Base-by-base conservation (phyloP, 768 basidiomycete species). In the Tricholomella constricta region DNA sequence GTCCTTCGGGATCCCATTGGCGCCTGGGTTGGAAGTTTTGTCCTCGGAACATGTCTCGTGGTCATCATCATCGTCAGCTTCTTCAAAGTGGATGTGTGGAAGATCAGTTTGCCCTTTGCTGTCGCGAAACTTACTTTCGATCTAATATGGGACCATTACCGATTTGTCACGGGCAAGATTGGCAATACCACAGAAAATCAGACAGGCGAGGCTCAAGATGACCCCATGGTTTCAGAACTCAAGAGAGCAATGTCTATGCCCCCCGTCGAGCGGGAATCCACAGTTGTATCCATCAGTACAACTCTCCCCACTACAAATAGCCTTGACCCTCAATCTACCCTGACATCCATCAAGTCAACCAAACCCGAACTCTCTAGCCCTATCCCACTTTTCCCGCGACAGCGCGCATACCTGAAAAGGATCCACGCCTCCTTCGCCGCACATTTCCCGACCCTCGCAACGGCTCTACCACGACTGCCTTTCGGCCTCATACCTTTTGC, bases 401-500 rank as follows among this genome's bases (percentile, higher is more conserved):
- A 61, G 42, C 55, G 63, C 20, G 47, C 22, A 10, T 56, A 14
- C 35, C 22, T 65, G 10, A 55, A 62, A 38, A 14, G 12, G 7
- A 58, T 51, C 36, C 62, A 64, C 49, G 14, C 11, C 6, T 46
- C 47, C 10, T 63, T 70, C 55, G 27, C 72, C 22, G 54, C 54
- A 17, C 74, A 75, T 43, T 91, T 92, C 66, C 94, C 93, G 0
- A 94, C 90, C 1, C 75, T 89, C 53, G 76, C 80, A 65, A 82
- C 80, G 8, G 82, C 84, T 29, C 70, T 86, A 20, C 79, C 83
- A 0, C 80, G 87, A 25, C 74, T 96, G 0, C 95, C 94, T 1
- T 84, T 94, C 55, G 80, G 84, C 9, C 82, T 97, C 7, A 75
- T 97, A 12, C 93, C 92, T 0, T 99, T 99, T 64, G 91, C 94